phyloP scores from a whole-genome alignment of 1,284 basidiomycete species.

The Inonotus hispidus region DNA sequence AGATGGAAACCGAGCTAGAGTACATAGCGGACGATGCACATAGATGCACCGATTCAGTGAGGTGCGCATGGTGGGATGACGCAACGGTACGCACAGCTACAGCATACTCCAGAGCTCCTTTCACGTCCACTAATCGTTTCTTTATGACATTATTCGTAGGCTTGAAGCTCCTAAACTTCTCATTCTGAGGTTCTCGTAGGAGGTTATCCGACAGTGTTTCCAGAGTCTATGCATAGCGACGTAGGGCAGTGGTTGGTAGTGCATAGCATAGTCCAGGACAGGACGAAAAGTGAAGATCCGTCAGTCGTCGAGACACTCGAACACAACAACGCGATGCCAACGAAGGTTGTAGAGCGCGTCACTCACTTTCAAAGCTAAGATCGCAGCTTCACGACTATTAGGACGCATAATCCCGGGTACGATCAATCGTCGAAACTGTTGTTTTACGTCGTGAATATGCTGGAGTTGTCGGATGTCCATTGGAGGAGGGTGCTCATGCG shows the following conservation, averaged over 20 bases:
- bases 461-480: constrained; percentile 32
- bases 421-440: constrained; percentile 65
- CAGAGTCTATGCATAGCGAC: constrained; percentile 55
- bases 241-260: too few relatives aligned
- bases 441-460: constrained; percentile 58
- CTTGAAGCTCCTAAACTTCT: constrained; percentile 68
- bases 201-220: constrained; percentile 68
- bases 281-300: too few relatives aligned
- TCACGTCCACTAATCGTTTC: constrained; percentile 36
- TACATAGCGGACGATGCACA: too few relatives aligned
- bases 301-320: too few relatives aligned
- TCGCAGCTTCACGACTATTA: constrained; percentile 55
- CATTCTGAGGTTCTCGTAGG: constrained; percentile 60
- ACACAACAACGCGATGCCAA: neutral
- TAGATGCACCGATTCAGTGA: neutral
- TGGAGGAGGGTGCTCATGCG: neutral
- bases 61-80: neutral
- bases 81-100: constrained; percentile 48
- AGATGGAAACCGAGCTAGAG: constrained; percentile 64
- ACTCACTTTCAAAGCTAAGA: constrained; percentile 57
- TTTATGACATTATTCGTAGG: constrained; percentile 49
- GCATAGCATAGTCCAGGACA: too few relatives aligned
- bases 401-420: constrained; percentile 72
- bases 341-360: neutral
- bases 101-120: constrained; percentile 73